These are phyloP conservation scores for Lentinus tigrinus DNA, from an alignment of 768 basidiomycete species.

Conservation along the genomic window DNA sequence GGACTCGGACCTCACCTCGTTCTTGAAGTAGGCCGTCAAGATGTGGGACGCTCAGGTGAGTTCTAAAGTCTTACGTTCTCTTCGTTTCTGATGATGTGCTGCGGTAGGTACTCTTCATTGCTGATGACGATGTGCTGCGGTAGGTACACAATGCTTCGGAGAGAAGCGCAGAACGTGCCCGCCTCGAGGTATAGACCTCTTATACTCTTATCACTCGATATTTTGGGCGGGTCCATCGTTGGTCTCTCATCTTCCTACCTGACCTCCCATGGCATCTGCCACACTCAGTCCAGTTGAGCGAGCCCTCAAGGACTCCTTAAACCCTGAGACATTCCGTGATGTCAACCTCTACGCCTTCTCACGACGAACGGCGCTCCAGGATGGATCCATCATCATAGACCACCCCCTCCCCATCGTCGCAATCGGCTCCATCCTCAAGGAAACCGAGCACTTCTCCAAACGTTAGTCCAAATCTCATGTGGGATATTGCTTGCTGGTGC, in stretches of 20 bases:
- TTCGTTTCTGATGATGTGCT: no score
- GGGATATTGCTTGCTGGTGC: not conserved
- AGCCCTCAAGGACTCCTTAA: not conserved
- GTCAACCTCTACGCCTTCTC: constrained; percentile 5
- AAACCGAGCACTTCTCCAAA: constrained; percentile 5
- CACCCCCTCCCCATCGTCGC: constrained; percentile 4
- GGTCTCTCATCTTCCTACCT: not conserved
- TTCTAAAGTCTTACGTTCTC: no score
- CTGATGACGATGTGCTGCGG: no score
- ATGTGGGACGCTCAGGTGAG: no score
- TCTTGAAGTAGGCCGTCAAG: no score
- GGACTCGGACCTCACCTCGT: no score
- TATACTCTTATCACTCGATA: no score
- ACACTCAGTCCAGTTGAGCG: not conserved
- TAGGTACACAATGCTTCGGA: not conserved
- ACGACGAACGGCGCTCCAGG: not conserved
- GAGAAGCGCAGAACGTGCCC: no score
- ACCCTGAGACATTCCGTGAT: not conserved
- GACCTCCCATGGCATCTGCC: not conserved
- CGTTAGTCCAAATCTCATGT: not conserved
- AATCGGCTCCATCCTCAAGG: constrained; percentile 3
- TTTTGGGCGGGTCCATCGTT: no score
- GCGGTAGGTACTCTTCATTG: no score
- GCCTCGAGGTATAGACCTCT: no score
- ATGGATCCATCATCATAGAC: not conserved